Base-by-base conservation (phyloP, 352 stramenopile genomes). In the Pythium sp. region DNA sequence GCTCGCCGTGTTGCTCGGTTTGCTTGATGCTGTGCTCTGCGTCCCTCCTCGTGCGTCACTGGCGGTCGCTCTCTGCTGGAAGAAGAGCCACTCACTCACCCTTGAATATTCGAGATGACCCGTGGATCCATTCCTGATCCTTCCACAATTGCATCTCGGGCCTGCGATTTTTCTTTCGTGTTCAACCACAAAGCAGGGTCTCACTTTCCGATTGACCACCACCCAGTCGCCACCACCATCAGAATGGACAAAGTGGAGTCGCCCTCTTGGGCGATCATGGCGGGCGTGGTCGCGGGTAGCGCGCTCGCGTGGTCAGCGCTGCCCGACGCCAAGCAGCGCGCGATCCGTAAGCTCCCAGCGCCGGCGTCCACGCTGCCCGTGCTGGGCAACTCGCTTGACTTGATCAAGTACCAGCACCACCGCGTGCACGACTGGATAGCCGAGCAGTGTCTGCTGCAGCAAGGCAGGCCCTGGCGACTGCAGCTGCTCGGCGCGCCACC, bases 361-460 rank as follows among this genome's bases (percentile, higher is more conserved):
- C 75, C 77, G 14, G 36, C 65, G 20, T 81, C 73, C 11, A 83
- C 78, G 38, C 72, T 85, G 0, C 78, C 78, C 0, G 26, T 85
- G 11, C 64, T 85, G 51, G 77, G 77, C 58, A 85, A 85, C 58
- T 82, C 77, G 20, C 62, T 85, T 30, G 75, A 85, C 53, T 18
- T 85, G 12, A 74, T 77, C 67, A 69, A 64, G 36, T 59, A 80
- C 53, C 71, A 86, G 53, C 70, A 72, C 34, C 73, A 74, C n/a
- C 72, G 77, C 0, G 65, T 82, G 18, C 75, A 86, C 68, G 78
- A 86, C 71, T 86, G 76, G 76, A 77, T 83, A 56, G 24, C 61
- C 12, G 78, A 86, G 53, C 69, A 86, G 53, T 83, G 72, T 70
- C 72, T 77, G 41, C 49, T 65, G 22, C 76, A 78, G 51, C 65